These are phyloP conservation scores for Durusdinium trenchii DNA, from an alignment of 73 alveolate genomes.

Conservation along the genomic window DNA sequence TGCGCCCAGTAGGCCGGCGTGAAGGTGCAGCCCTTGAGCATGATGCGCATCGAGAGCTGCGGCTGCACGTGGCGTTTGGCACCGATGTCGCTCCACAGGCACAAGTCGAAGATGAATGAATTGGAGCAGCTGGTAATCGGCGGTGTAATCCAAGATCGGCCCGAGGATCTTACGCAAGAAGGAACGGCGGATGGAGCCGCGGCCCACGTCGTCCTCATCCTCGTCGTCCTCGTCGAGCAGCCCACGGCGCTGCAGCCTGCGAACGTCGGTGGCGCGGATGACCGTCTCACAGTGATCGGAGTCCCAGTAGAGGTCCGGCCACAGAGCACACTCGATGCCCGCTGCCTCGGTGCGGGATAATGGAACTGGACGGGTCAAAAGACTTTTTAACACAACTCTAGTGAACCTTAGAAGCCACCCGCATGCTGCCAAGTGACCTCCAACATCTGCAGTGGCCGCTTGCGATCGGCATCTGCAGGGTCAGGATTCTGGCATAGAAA, in stretches of 20 bases:
- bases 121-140: constrained; percentile 18
- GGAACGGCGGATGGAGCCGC: neutral
- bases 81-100: constrained; percentile 58
- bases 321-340: constrained; percentile 28
- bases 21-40: constrained; percentile 57
- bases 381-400: too few relatives aligned
- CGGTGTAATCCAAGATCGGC: constrained; percentile 52
- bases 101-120: constrained; percentile 25
- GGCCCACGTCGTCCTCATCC: neutral
- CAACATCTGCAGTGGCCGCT: constrained; percentile 19
- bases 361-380: neutral
- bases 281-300: constrained; percentile 16
- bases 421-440: neutral
- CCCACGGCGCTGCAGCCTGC: constrained; percentile 44
- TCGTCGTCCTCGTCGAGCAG: neutral
- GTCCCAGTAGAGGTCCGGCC: constrained; percentile 60
- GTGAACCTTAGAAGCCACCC: neutral
- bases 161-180: constrained; percentile 22
- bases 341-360: constrained; percentile 12
- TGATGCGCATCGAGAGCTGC: constrained; percentile 13
- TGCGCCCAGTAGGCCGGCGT: constrained; percentile 63
- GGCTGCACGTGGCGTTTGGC: constrained; percentile 17
- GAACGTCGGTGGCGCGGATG: neutral
- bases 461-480: neutral
- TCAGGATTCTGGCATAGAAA: neutral